Percentiles rank a stretch among this genome's conserved stretches.
Conservation (phyloP, 176 grass and related monocot genomes). For the Zizania latifolia region DNA sequence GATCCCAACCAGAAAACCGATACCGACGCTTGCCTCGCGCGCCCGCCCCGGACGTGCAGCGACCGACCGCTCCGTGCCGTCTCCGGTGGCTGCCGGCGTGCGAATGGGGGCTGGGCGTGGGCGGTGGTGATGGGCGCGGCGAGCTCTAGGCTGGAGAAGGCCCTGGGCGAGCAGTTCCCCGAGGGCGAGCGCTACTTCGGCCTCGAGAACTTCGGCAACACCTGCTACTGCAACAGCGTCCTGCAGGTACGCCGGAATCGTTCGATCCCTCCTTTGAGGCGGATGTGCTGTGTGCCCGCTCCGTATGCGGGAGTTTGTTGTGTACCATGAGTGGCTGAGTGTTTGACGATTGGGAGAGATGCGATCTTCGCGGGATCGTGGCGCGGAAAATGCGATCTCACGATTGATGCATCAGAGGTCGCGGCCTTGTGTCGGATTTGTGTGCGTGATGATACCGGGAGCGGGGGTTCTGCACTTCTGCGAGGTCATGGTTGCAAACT, state of each 20-base stretch:
- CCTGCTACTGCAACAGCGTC: conserved; percentile 99
- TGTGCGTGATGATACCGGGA: not conserved
- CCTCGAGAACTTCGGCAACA: conserved; percentile 98
- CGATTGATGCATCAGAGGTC: not conserved
- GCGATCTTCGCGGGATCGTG: conserved; percentile 18
- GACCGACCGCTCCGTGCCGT: not conserved
- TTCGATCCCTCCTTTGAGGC: not conserved
- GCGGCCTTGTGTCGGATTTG: conserved; percentile 6
- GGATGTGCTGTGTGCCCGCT: not conserved
- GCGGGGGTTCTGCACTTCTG: not conserved
- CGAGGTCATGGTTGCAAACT: not conserved
- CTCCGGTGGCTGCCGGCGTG: not conserved
- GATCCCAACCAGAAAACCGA: conserved; percentile 1
- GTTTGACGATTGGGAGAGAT: not conserved
- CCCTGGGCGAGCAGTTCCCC: conserved; percentile 90
- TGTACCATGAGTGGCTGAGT: not conserved
- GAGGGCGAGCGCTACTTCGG: conserved; percentile 99
- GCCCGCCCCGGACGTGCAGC: not conserved
- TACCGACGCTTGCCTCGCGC: not conserved
- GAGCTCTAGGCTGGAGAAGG: conserved; percentile 97
- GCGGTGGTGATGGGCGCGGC: conserved; percentile 89
- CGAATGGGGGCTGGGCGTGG: conserved; percentile 37
- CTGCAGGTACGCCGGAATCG: conserved; percentile 57
- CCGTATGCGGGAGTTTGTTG: not conserved
- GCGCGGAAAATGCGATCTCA: not conserved